Conservation (phyloP, 129 eudicot species). For the carrot (Daucus carota) region DNA sequence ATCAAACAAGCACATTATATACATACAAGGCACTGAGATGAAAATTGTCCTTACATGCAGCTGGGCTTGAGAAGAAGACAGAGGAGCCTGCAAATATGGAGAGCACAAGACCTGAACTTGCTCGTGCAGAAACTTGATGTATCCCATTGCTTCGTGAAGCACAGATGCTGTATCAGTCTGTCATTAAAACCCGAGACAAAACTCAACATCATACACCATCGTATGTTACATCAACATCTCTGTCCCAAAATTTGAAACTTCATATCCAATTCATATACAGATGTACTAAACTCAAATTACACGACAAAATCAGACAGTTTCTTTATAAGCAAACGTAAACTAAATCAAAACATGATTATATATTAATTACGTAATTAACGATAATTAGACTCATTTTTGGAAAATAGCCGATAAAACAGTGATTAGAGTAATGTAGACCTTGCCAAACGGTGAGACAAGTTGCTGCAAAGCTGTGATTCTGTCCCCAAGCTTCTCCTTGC, state of each 20-base stretch:
- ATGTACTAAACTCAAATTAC: not conserved
- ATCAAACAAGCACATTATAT: not conserved
- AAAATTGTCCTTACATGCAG: constrained; percentile 10
- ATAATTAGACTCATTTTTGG: not conserved
- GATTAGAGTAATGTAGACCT: constrained; percentile 27
- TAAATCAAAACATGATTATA: not conserved
- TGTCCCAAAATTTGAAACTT: not conserved
- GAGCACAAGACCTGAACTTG: constrained; percentile 84
- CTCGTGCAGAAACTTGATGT: constrained; percentile 79
- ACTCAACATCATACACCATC: constrained; percentile 1
- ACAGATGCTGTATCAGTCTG: constrained; percentile 95
- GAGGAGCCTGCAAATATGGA: constrained; percentile 51
- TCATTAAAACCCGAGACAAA: not conserved
- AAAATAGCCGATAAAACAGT: not conserved
- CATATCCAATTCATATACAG: not conserved
- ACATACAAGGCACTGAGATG: not conserved
- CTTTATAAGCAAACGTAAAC: not conserved
- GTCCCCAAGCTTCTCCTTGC: constrained; percentile 80
- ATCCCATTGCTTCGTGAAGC: constrained; percentile 79
- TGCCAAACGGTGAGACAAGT: constrained; percentile 79
- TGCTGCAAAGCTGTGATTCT: constrained; percentile 67
- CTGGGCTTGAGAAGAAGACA: constrained; percentile 24
- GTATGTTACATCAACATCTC: constrained; percentile 5
- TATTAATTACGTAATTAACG: not conserved
- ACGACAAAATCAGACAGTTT: not conserved